These are phyloP conservation scores for Jimgerdemannia flammicorona DNA, from an alignment of 192 early-diverging fungal genomes.

Conservation along the genomic window DNA sequence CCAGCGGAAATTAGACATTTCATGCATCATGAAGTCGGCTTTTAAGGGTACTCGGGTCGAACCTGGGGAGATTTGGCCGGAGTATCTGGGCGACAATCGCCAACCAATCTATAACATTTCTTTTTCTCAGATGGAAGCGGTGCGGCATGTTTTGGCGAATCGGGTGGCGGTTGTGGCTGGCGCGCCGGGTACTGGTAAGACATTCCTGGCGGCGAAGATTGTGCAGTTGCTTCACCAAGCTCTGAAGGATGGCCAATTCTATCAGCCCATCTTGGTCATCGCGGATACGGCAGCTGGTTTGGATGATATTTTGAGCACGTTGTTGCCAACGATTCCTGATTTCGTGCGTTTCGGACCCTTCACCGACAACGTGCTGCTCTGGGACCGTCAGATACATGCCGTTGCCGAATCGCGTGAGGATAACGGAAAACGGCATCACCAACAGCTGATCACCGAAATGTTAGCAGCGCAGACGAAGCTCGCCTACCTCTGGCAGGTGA, in stretches of 20 bases:
- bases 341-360: constrained; percentile 19
- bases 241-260: constrained; percentile 7
- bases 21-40: constrained; percentile 1
- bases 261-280: constrained; percentile 22
- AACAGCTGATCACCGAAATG: not conserved
- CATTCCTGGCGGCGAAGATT: constrained; percentile 19
- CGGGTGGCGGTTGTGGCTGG: constrained; percentile 24
- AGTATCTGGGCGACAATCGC: not conserved
- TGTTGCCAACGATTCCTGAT: constrained; percentile 5
- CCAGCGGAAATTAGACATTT: not conserved
- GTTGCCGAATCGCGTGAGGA: not conserved
- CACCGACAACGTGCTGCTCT: not conserved
- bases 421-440: not conserved
- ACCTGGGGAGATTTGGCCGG: not conserved
- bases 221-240: constrained; percentile 15
- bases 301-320: constrained; percentile 11
- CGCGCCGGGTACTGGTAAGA: constrained; percentile 24
- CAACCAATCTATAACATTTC: constrained; percentile 16
- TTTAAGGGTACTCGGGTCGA: not conserved
- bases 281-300: constrained; percentile 11
- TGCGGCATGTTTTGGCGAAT: constrained; percentile 17
- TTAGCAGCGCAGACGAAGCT: not conserved
- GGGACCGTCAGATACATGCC: not conserved
- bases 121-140: constrained; percentile 15
- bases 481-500: not conserved